phyloP scores from a whole-genome alignment of 2,329 filamentous ascomycete genomes.

The Berkeleyomyces basicola region DNA sequence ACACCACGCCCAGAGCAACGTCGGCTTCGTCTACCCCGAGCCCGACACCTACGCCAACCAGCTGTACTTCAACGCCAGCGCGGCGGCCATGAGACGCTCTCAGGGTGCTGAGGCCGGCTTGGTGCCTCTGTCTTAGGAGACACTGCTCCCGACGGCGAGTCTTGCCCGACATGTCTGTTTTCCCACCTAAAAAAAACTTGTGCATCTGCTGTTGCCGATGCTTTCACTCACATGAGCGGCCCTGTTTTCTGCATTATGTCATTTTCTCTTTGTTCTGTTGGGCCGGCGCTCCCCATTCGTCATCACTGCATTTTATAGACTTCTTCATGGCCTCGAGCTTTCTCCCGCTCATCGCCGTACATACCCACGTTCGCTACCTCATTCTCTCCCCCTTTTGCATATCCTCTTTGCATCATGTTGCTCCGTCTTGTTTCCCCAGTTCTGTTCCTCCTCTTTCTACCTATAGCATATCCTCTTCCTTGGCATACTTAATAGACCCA shows the following conservation, averaged over 20 bases:
- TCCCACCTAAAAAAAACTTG: not conserved
- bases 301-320: not conserved
- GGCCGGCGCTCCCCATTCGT: not conserved
- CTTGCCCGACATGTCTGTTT: not conserved
- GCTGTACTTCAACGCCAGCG: conserved; percentile 47
- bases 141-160: not conserved
- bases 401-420: too few relatives aligned
- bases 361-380: not conserved
- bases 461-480: too few relatives aligned
- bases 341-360: not conserved
- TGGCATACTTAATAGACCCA: too few relatives aligned
- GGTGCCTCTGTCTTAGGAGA: conserved; percentile 18
- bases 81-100: conserved; percentile 27
- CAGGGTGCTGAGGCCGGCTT: conserved; percentile 40
- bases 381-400: too few relatives aligned
- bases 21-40: conserved; percentile 61
- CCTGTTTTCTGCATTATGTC: not conserved
- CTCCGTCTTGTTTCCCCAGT: too few relatives aligned
- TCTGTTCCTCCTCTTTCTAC: too few relatives aligned
- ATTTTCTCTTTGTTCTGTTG: not conserved
- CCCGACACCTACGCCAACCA: conserved; percentile 56
- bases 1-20: conserved; percentile 28
- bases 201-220: not conserved
- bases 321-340: not conserved
- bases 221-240: not conserved